phyloP scores from a whole-genome alignment of 1,284 basidiomycete species.

The Microbotryum scabiosae region DNA sequence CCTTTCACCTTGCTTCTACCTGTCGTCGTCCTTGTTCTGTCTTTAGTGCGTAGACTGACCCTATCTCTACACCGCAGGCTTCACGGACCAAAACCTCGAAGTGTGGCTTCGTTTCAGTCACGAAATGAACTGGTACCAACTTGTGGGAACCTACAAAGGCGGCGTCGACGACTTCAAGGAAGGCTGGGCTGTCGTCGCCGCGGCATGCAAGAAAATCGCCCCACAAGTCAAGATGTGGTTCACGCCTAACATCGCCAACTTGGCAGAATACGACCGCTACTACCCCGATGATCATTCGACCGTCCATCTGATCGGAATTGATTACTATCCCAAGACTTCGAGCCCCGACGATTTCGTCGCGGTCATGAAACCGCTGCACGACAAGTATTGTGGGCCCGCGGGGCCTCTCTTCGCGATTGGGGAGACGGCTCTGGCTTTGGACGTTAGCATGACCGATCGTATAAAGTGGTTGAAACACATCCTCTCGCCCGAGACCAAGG shows the following conservation, averaged over 20 bases:
- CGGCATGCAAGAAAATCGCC: constrained; percentile 34
- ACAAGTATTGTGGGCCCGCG: constrained; percentile 31
- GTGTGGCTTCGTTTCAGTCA: constrained; percentile 35
- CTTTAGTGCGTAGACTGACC: too few species aligned
- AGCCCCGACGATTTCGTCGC: constrained; percentile 27
- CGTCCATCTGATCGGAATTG: constrained; percentile 37
- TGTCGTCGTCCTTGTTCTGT: too few species aligned
- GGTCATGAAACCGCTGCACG: constrained; percentile 39
- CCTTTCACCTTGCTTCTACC: too few species aligned
- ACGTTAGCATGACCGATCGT: constrained; percentile 28
- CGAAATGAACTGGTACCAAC: not conserved
- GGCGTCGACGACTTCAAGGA: constrained; percentile 38
- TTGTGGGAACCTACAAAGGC: constrained; percentile 35
- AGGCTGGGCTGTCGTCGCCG: constrained; percentile 38
- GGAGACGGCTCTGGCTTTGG: constrained; percentile 36
- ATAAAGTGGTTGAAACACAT: constrained; percentile 36
- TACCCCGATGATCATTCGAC: constrained; percentile 35
- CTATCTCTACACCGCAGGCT: constrained; percentile 14
- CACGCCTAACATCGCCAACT: too few species aligned
- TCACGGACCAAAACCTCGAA: constrained; percentile 40
- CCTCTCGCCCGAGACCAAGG: constrained; percentile 27
- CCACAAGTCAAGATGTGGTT: constrained; percentile 34
- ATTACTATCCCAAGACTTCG: too few species aligned
- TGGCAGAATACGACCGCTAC: constrained; percentile 32
- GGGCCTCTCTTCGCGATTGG: constrained; percentile 37